Base-by-base conservation (phyloP, 805 yeast species). In the Candida tammaniensis region DNA sequence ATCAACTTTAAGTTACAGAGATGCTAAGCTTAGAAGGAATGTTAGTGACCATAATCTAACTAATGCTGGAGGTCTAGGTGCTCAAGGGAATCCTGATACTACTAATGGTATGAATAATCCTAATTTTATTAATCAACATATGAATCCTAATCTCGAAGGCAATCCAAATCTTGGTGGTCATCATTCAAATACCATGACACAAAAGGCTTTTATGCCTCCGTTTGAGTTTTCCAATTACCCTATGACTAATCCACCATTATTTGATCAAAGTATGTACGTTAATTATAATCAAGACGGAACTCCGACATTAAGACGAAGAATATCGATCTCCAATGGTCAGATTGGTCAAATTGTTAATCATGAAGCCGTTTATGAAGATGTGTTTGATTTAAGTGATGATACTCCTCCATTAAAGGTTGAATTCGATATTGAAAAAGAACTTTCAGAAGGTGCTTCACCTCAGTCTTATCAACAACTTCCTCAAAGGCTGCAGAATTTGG, bases 241-340 rank as follows among this genome's bases (percentile, higher is more conserved):
- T 36, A 54, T 68, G 33, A 67, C 74, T 1, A 67, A 66, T 42
- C 76, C 76, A 2, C 76, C 74, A 11, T 47, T 70, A 19, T 61
- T 68, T 41, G 76, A 70, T 41, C 58, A 68, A 4, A 58, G 68
- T 17, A 61, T 64, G 60, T 50, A 57, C 45, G 39, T 64, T 17
- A 64, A 67, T 14, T 55, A 49, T 37, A 33, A 44, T 16, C 44
- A 56, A 24, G 64, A 51, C 24, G 61, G 61, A n/a, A 56, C 58
- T 1, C 47, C 50, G 5, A 52, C 64, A 14, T 50, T 72, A 29
- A 64, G 82, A 51, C 67, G 93, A 53, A 71, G 94, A 52, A 79
- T 84, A 2, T 83, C 93, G 27, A 84, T 84, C 33, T 82, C 91
- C 8, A 84, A 84, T 58, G 94, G 94, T 49, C 94, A 84, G 51